Percentiles rank a stretch among this genome's conserved stretches.
Conservation (phyloP, 805 yeast species). For the Kodamaea restingae region DNA sequence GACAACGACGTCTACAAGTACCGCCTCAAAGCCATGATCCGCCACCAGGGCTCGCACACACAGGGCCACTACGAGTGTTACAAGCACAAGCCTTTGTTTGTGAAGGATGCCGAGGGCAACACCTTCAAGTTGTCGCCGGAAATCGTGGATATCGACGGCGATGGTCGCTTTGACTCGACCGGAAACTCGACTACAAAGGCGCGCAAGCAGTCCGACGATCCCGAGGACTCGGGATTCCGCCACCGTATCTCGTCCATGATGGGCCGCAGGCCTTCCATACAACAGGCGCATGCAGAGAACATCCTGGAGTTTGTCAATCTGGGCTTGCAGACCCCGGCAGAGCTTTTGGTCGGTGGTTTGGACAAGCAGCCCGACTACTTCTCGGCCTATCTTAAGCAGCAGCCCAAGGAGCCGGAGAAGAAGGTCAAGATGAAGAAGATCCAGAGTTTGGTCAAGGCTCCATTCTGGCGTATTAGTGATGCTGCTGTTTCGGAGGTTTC, state of each 20-base stretch:
- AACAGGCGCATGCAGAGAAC: slow-evolving; percentile 36
- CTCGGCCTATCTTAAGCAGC: slow-evolving; percentile 11
- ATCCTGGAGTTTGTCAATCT: slow-evolving; percentile 38
- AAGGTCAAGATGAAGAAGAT: slow-evolving; percentile 51
- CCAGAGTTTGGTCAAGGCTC: slow-evolving; percentile 51
- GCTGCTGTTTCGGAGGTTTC: slow-evolving; percentile 61
- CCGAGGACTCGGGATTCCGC: slow-evolving; percentile 22
- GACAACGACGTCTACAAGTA: slow-evolving; percentile 47
- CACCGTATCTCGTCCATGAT: slow-evolving; percentile 35
- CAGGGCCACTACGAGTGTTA: slow-evolving; percentile 91
- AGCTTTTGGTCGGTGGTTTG: slow-evolving; percentile 31
- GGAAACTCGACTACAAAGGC: background rate
- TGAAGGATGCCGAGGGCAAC: slow-evolving; percentile 40
- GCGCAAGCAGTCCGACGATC: slow-evolving; percentile 1
- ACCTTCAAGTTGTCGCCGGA: slow-evolving; percentile 41
- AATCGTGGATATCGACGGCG: slow-evolving; percentile 20
- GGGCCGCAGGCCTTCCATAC: slow-evolving; percentile 39
- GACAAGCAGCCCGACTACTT: slow-evolving; percentile 26
- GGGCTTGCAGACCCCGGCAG: slow-evolving; percentile 41
- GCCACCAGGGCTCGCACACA: slow-evolving; percentile 85
- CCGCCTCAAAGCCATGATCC: slow-evolving; percentile 63
- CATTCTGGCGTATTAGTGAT: slow-evolving; percentile 88
- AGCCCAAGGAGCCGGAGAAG: slow-evolving; percentile 8
- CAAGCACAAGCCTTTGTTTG: slow-evolving; percentile 65
- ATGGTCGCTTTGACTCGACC: slow-evolving; percentile 1